Base-by-base conservation (phyloP, 2,329 filamentous ascomycete genomes). In the Calonectria crousiana region DNA sequence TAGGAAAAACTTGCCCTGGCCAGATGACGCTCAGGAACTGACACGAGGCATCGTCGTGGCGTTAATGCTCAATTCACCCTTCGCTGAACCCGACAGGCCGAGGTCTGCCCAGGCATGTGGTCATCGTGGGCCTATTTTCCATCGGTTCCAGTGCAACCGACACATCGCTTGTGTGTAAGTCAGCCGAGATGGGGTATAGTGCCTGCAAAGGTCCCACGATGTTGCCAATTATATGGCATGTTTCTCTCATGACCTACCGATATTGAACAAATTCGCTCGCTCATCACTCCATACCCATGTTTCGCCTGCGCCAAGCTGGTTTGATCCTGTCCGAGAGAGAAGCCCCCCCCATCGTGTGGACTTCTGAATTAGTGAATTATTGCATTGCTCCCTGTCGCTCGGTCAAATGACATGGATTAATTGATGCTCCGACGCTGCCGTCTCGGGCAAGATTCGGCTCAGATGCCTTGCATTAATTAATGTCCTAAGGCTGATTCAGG, bases 201-300 rank as follows among this genome's bases (percentile, higher is more conserved):
- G 76, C 77, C 77, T 80, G 78, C 78, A 78, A 72, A 67, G 64
- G 78, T 77, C 64, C 71, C 67, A 74, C 72, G 30, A 65, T 64
- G 38, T 67, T 65, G 72, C 73, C 20, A 67, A 71, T 71, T 62
- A 74, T 62, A 75, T 78, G 67, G 62, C 58, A 74, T 72, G 69
- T 70, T 70, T 73, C 65, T 77, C 71, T 72, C 77, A 75, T 79
- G 76, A 80, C 73, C 76, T 78, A 70, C 23, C 67, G 56, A 28
- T 68, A 49, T 58, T 78, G 53, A 68, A 71, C 71, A 49, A 64
- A 72, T 60, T 67, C 73, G 62, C 28, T 65, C 51, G 62, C 49
- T 56, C 62, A 77, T 78, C 78, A 77, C 60, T 69, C 53, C 52
- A 71, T 75, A 26, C 28, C 58, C 69, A 26, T 62, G 71, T 64